phyloP scores from a whole-genome alignment of 495 filamentous ascomycete species.

The Rostrohypoxylon terebratum region DNA sequence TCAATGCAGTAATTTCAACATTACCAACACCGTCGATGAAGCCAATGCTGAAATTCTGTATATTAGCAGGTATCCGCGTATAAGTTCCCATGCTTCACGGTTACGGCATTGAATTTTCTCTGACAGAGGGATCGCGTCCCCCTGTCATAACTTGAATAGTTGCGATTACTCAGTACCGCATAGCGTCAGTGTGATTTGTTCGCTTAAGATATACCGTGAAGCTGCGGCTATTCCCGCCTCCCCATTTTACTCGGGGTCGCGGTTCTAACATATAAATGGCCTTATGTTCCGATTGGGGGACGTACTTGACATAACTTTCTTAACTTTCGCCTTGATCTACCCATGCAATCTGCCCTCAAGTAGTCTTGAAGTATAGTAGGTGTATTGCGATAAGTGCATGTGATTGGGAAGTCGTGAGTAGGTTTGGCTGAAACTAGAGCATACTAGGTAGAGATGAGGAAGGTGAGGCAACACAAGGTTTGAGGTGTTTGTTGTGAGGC shows the following conservation, averaged over 20 bases:
- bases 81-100: not conserved
- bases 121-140: not conserved
- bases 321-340: too few relatives aligned
- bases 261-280: not conserved
- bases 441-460: too few relatives aligned
- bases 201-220: not conserved
- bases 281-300: not conserved
- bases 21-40: not conserved
- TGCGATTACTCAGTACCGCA: not conserved
- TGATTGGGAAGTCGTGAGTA: too few relatives aligned
- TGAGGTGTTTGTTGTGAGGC: too few relatives aligned
- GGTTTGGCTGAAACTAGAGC: too few relatives aligned
- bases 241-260: not conserved
- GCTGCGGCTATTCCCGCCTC: not conserved
- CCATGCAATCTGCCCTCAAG: too few relatives aligned
- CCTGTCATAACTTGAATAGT: not conserved
- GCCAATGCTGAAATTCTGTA: not conserved
- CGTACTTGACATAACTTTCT: not conserved
- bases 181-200: not conserved
- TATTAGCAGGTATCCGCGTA: not conserved
- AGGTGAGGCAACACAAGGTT: too few relatives aligned
- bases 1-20: not conserved
- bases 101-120: not conserved
- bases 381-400: too few relatives aligned
- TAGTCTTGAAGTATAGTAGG: too few relatives aligned